Base-by-base conservation (phyloP, 495 filamentous ascomycete species). In the Penicillium manginii region DNA sequence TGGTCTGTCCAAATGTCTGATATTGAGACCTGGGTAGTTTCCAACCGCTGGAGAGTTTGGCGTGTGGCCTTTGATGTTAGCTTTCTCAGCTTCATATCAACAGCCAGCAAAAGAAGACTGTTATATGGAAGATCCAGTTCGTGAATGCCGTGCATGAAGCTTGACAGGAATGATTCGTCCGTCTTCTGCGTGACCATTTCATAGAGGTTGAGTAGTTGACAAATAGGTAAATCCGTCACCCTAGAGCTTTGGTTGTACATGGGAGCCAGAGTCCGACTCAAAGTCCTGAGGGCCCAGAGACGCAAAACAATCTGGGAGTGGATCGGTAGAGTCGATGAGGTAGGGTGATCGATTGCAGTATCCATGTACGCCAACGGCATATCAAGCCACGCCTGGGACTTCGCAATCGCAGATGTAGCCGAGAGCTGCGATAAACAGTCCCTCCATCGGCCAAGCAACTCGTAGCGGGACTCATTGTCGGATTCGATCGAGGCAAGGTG, bases 231-330 rank as follows among this genome's bases (percentile, higher is more conserved):
- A 43, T 78, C 70, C 1, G 70, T 69, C 1, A 54, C 50, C 43
- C 57, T 62, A 7, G 40, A 8, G 14, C 39, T 39, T 37, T 57
- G 56, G 18, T 52, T 65, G 55, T 71, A 70, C 55, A 67, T 55
- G 40, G 63, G 65, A 11, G 60, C 63, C 37, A 62, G 50, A 5
- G 65, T 55, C 52, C 61, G 59, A 45, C 66, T 68, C 22, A 80
- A 52, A 0, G 64, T 64, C 22, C 69, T 66, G 54, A 78, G 60
- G 26, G 63, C 42, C 78, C 78, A 80, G 11, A 80, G 52, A 22
- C 78, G 75, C 22, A 73, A 12, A 2, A 78, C 33, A 3, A 79
- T 70, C 31, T 65, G 71, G 9, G 69, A 66, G 7, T 63, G 68
- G 3, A 54, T 40, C 22, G 66, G 54, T n/a, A 62, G 6, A n/a